Conservation (phyloP, 2,329 filamentous ascomycete genomes). For the Epichloe gansuensis region DNA sequence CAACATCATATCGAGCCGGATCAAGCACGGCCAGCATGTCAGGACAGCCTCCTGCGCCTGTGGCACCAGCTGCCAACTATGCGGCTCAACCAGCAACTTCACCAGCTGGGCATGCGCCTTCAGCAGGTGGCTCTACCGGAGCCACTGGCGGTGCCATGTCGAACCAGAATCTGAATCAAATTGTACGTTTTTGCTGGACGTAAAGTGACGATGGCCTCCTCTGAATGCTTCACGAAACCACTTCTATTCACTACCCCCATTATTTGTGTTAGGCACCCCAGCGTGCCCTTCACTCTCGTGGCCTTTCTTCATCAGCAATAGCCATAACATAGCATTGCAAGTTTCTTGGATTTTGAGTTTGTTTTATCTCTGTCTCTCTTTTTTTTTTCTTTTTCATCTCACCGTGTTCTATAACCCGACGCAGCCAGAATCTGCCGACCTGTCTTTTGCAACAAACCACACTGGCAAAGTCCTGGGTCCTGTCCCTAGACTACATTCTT, state of each 20-base stretch:
- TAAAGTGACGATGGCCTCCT: neutral
- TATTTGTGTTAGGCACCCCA: neutral
- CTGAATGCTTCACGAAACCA: constrained; percentile 9
- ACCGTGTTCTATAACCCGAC: neutral
- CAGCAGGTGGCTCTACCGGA: constrained; percentile 21
- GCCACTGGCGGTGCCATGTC: constrained; percentile 39
- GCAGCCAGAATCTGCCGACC: neutral
- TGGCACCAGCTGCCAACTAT: constrained; percentile 19
- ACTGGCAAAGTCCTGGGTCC: too few species aligned
- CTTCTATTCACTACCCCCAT: neutral
- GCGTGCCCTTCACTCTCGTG: neutral
- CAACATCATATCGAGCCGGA: neutral
- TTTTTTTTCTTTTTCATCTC: neutral
- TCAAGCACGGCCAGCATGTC: constrained; percentile 18
- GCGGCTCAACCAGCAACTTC: constrained; percentile 21
- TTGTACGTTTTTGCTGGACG: constrained; percentile 48
- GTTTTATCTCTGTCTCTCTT: neutral
- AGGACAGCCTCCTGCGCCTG: constrained; percentile 18
- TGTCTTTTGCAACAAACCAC: neutral
- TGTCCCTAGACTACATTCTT: neutral
- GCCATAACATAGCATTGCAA: neutral
- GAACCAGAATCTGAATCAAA: constrained; percentile 88
- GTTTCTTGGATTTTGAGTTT: too few species aligned
- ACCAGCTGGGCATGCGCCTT: constrained; percentile 19
- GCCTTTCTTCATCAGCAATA: neutral